Base-by-base conservation (phyloP, 1,284 basidiomycete species). In the Microbotryum violaceum region DNA sequence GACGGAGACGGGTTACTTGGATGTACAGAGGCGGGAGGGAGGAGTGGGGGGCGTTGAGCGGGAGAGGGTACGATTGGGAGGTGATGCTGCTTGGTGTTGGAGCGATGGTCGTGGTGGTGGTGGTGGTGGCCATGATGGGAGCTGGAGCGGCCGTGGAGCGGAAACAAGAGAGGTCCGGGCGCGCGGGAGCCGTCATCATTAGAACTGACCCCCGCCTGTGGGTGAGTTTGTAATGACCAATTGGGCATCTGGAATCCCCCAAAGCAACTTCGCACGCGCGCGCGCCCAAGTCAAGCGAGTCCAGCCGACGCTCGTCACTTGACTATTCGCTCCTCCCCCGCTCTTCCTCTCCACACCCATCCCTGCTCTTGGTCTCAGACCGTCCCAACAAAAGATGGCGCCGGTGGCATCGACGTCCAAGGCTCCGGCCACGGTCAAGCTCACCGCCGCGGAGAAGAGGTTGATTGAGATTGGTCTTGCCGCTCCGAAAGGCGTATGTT, bases 391-490 rank as follows among this genome's bases (percentile, higher is more conserved):
- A 18, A 49, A 16, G 46, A 48, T 48, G 23, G 23, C 37, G 25
- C 33, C 56, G 16, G 25, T 37, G 6, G 37, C 63, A 23, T 67
- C 63, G 23, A 59, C 42, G 10, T 52, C 47, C 37, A 42, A 42
- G 44, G 52, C 23, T 16, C 25, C 50, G 16, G 45, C 56, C 25
- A 56, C 10, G 60, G 44, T 29, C 42, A 68, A 65, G 60, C 63
- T 69, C 44, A 29, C 61, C 20, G 57, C 70, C 18, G 53, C 63
- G 47, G 70, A 72, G 64, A 52, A 60, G 12, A 65, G 66, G 49
- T 46, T 72, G 16, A 54, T 68, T 53, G 63, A 70, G 47, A 58
- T 56, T 33, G 69, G 67, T 20, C 33, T 66, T 37, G 57, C 49
- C 6, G 59, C 60, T 4, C 62, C 61, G 7, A 61, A 65, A 55